Percentiles rank a stretch among this genome's conserved stretches.
phyloP scores from a whole-genome alignment of 2,329 filamentous ascomycete species.

The Dryadomyces quercivorus region DNA sequence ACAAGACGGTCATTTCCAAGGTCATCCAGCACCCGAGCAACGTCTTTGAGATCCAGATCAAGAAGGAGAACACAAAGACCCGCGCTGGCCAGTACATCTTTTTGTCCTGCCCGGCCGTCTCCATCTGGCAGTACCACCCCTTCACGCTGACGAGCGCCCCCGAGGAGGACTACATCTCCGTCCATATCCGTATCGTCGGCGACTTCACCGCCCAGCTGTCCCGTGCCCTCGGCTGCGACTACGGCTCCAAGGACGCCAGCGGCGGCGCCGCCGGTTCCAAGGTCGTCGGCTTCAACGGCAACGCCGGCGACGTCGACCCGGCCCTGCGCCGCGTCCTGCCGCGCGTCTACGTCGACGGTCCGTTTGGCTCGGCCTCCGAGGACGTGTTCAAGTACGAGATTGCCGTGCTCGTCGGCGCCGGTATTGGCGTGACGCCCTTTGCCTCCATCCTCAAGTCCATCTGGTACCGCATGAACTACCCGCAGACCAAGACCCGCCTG shows the following conservation, averaged over 20 bases:
- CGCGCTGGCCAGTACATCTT: slow-evolving; percentile 80
- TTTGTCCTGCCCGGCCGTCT: slow-evolving; percentile 75
- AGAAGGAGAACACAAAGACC: slow-evolving; percentile 77
- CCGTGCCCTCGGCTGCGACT: slow-evolving; percentile 62
- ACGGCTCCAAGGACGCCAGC: slow-evolving; percentile 42
- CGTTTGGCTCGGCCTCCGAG: slow-evolving; percentile 76
- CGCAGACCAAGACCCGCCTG: slow-evolving; percentile 64
- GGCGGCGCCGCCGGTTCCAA: slow-evolving; percentile 39
- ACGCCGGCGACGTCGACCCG: slow-evolving; percentile 51
- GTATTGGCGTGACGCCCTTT: slow-evolving; percentile 79
- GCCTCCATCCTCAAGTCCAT: slow-evolving; percentile 82
- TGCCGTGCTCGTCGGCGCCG: slow-evolving; percentile 65
- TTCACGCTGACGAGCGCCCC: slow-evolving; percentile 79
- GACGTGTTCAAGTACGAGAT: slow-evolving; percentile 86
- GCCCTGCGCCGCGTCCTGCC: slow-evolving; percentile 62
- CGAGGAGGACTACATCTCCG: slow-evolving; percentile 81
- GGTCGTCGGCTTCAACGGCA: slow-evolving; percentile 55
- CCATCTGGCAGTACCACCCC: slow-evolving; percentile 79
- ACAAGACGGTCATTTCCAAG: slow-evolving; percentile 80
- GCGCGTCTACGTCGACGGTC: slow-evolving; percentile 71
- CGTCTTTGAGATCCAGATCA: slow-evolving; percentile 84
- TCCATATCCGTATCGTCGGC: slow-evolving; percentile 73
- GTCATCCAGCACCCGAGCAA: slow-evolving; percentile 83
- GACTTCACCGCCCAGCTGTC: slow-evolving; percentile 66
- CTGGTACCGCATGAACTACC: slow-evolving; percentile 89